Conservation (phyloP, 495 filamentous ascomycete genomes). For the Cryomyces minteri region DNA sequence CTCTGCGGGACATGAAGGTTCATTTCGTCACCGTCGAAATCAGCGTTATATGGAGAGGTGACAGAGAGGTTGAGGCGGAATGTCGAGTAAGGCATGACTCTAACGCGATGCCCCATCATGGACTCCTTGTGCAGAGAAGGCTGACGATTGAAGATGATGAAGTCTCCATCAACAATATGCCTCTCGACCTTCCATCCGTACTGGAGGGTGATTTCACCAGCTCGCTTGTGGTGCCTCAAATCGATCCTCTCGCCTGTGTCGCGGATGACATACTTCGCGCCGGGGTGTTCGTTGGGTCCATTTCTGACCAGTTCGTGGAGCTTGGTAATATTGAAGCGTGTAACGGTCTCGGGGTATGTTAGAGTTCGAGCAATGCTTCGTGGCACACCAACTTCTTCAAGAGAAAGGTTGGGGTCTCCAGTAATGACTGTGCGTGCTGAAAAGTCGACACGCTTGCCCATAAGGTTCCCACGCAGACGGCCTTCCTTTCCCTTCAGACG, state of each 20-base stretch:
- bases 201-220: slow-evolving; percentile 62
- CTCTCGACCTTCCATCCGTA: slow-evolving; percentile 98
- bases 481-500: slow-evolving; percentile 98
- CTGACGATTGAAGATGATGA: slow-evolving; percentile 98
- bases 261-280: slow-evolving; percentile 87
- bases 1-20: slow-evolving; percentile 97
- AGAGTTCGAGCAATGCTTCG: slow-evolving; percentile 72
- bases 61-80: slow-evolving; percentile 95
- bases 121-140: slow-evolving; percentile 98
- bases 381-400: slow-evolving; percentile 94
- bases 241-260: slow-evolving; percentile 86
- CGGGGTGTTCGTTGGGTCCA: slow-evolving; percentile 85
- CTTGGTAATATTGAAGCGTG: slow-evolving; percentile 91
- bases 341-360: slow-evolving; percentile 94
- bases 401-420: slow-evolving; percentile 85
- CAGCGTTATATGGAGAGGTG: slow-evolving; percentile 95
- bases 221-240: slow-evolving; percentile 74
- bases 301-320: slow-evolving; percentile 76
- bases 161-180: slow-evolving; percentile 87
- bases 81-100: slow-evolving; percentile 97
- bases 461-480: slow-evolving; percentile 89
- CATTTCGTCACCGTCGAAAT: slow-evolving; percentile 99
- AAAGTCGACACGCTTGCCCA: slow-evolving; percentile 99
- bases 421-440: slow-evolving; percentile 99
- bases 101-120: slow-evolving; percentile 98